phyloP scores from a whole-genome alignment of 2,329 filamentous ascomycete species.

The Alternaria sp. region DNA sequence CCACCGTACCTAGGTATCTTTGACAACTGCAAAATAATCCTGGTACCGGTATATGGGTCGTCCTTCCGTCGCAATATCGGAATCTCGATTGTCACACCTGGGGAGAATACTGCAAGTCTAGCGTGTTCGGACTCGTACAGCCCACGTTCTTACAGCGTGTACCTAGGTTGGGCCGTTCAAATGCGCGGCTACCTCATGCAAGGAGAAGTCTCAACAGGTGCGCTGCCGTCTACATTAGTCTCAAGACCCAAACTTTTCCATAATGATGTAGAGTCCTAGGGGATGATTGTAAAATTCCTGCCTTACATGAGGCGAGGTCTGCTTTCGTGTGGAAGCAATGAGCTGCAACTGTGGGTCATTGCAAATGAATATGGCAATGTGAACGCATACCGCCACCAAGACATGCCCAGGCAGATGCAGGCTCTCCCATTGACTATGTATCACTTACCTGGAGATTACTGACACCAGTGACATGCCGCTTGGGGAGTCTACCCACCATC shows the following conservation, averaged over 20 bases:
- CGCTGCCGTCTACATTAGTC: background rate
- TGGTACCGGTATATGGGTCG: background rate
- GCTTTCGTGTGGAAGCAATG: background rate
- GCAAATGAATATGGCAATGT: background rate
- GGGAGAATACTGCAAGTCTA: background rate
- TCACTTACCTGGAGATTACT: background rate
- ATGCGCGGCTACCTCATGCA: background rate
- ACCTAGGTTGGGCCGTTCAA: background rate
- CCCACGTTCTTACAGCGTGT: background rate
- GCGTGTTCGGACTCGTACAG: background rate
- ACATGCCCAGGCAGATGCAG: background rate
- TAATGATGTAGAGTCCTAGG: too few species aligned
- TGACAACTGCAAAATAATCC: background rate
- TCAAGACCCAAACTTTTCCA: background rate
- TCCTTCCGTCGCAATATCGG: background rate
- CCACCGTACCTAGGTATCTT: background rate
- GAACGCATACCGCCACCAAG: background rate
- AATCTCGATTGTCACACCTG: background rate
- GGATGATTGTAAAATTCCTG: background rate
- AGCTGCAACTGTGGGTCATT: background rate
- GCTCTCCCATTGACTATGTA: background rate
- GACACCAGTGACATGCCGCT: background rate
- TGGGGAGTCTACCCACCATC: background rate
- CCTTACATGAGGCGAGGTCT: background rate
- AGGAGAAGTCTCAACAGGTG: background rate